Base-by-base conservation (phyloP, 164 flowering plant species). In the Umbellularia californica region DNA sequence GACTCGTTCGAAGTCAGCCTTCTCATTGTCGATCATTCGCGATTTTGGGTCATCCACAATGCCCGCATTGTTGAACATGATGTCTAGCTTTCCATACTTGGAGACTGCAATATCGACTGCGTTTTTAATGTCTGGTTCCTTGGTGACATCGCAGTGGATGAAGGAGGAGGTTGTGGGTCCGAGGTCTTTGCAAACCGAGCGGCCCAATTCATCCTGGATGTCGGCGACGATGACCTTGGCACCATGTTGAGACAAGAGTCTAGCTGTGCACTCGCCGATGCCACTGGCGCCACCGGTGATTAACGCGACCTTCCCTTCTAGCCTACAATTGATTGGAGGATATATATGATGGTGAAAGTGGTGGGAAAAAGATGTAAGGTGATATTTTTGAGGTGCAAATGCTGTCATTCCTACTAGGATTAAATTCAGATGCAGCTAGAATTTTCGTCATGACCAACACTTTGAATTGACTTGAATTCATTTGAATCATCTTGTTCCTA, bases 271-370 rank as follows among this genome's bases (percentile, higher is more conserved):
- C 80, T 90, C 91, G 28, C 97, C 97, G 15, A 92, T 89, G 27
- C 97, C 97, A 15, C 97, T 94, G 0, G 97, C 88, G 27, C 97
- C 97, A 15, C 97, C 97, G 0, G 97, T 92, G 13, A 92, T 84
- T 9, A 92, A 84, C 3, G 93, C 93, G 12, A 90, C 74, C 74
- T 86, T 92, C n/a, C 94, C 97, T 58, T 90, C 94, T 83, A 92
- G 77, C 71, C 94, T 90, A 9, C 47, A 41, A 41, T 41, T 7
- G 47, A 41, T 5, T 41, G 47, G 47, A 41, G 47, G 10, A 6
- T 41, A 41, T 41, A 6, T 41, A 41, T 41, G 47, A 41, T 41
- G 9, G 47, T 41, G 47, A 41, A 41, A 41, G 47, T 41, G 47
- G 47, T 9, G 10, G 47, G 47, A 41, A 41, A 41, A 41, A 41